Evolutionary conservation across 345 rosid species (phyloP).

Genomic region (Aegle marmelos): DNA sequence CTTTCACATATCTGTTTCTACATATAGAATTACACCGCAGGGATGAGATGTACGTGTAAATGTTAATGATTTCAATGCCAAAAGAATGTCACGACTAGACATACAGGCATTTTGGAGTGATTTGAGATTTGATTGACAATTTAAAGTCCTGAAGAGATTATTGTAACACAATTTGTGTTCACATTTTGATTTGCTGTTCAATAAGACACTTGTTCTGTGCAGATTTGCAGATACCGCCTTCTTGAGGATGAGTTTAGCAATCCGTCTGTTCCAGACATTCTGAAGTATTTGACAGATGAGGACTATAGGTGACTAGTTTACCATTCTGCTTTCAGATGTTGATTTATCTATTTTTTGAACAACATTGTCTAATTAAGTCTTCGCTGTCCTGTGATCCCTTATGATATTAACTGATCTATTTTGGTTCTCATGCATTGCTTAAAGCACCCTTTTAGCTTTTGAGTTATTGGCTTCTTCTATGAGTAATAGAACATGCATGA

Average conservation of each 20-base stretch:
- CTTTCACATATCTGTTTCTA: neutral
- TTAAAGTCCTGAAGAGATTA: neutral
- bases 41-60: neutral
- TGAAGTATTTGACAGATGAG: conserved; percentile 75
- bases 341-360: neutral
- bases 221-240: conserved; percentile 78
- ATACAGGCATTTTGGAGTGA: neutral
- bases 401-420: neutral
- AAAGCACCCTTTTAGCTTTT: neutral
- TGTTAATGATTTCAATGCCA: conserved; percentile 1
- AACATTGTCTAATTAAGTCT: neutral
- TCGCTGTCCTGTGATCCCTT: neutral
- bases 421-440: neutral
- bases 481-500: neutral
- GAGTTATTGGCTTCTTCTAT: neutral
- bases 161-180: neutral
- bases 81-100: neutral
- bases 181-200: neutral
- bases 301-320: conserved; percentile 63
- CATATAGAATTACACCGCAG: neutral
- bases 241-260: conserved; percentile 81
- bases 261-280: conserved; percentile 64
- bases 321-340: neutral
- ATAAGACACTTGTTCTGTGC: conserved; percentile 19
- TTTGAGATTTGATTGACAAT: neutral